Evolutionary conservation across 1,284 basidiomycete genomes (phyloP), one percentile per base, ranked within the genome.

Genomic region (Trametes hirsuta): DNA sequence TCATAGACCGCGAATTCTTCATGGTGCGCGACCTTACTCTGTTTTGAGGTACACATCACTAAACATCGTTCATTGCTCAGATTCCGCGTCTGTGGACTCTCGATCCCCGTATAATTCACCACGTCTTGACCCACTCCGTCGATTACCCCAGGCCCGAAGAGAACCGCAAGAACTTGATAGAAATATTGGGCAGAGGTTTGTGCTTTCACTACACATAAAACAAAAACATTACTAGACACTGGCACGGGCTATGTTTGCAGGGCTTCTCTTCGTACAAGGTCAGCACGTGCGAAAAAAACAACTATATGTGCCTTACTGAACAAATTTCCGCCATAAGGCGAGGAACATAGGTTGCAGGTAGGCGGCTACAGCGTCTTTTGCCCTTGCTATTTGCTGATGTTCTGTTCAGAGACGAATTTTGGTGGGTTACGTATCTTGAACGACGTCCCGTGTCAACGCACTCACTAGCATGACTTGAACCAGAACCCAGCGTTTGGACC

Each of bases 401-500:
- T n/a, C 6, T 10, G 4, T n/a, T 12, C 10, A 64, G 62, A 54
- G 62, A 24, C 18, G 59, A 8, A 49, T 58, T n/a, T 40, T 64
- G 55, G 62, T 64, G 18, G 22, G 61, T 30, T 6, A 11, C 4
- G 1, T 10, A 18, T 22, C 21, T n/a, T n/a, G n/a, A 9, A 14
- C 30, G 14, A 9, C 21, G 14, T n/a, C 14, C 3, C 22, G 8
- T 42, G n/a, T 22, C 9, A 35, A 8, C 6, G 4, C 6, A 4
- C 40, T 47, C 12, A 18, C 18, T 18, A 18, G 18, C 18, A 55
- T 6, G 9, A 9, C 9, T 15, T 1, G 6, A 15, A 4, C 9
- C 21, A 73, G 85, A 87, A 86, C 63, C 85, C 85, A 18, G 85
- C 84, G 0, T 87, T 88, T 58, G 82, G 84, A 3, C 76, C 79